These are phyloP conservation scores for Kazachstania sp. DNA, from an alignment of 1,139 yeast genomes.

Conservation along the genomic window DNA sequence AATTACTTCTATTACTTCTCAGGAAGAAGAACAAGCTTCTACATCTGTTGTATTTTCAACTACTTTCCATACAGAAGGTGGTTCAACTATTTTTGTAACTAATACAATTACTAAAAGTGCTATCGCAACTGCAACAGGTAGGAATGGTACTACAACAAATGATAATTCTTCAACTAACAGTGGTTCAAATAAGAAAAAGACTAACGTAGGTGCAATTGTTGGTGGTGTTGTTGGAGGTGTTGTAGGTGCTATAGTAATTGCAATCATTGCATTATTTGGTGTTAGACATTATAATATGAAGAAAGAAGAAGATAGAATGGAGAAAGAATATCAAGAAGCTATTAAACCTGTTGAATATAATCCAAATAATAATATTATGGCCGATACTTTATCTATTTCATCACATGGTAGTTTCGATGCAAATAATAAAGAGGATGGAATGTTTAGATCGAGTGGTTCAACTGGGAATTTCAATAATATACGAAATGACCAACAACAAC, in stretches of 20 bases:
- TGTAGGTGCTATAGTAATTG: constrained; percentile 24
- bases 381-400: constrained; percentile 10
- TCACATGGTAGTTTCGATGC: constrained; percentile 10
- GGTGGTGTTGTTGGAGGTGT: constrained; percentile 33
- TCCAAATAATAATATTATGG: constrained; percentile 5
- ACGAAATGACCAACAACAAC: constrained; percentile 6
- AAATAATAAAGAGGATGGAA: constrained; percentile 3
- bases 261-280: constrained; percentile 17
- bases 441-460: constrained; percentile 2
- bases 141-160: constrained; percentile 4
- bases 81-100: constrained; percentile 26
- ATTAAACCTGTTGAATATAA: constrained; percentile 31
- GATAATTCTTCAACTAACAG: constrained; percentile 2
- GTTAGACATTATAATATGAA: constrained; percentile 26
- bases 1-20: not conserved
- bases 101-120: constrained; percentile 25
- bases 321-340: constrained; percentile 33
- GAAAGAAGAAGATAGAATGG: constrained; percentile 32
- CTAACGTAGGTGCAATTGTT: constrained; percentile 29
- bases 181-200: constrained; percentile 13
- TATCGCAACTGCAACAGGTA: constrained; percentile 4
- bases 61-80: constrained; percentile 23
- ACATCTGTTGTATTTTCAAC: constrained; percentile 17
- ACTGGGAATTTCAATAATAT: not conserved
- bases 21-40: not conserved